phyloP scores from a whole-genome alignment of 768 basidiomycete species.

The Mycena rebaudengoi region DNA sequence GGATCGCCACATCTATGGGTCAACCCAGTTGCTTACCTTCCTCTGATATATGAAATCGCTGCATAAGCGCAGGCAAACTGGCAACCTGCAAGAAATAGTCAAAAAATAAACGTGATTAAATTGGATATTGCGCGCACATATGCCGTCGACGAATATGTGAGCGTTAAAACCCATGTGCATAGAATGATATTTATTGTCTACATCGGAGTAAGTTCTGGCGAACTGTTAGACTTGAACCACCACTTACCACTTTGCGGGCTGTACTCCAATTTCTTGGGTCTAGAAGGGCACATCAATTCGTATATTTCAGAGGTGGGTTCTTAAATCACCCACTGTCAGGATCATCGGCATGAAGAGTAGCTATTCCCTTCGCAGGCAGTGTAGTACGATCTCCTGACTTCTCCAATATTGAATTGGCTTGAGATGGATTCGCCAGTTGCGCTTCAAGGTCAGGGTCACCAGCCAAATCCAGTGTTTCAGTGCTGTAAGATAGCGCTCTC shows the following conservation, averaged over 20 bases:
- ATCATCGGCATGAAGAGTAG: constrained; percentile 2
- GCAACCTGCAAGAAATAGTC: constrained; percentile 14
- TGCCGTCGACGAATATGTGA: constrained; percentile 22
- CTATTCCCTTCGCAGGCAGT: no score
- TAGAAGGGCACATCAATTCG: neutral
- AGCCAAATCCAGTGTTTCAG: neutral
- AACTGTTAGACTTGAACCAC: neutral
- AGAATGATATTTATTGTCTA: constrained; percentile 13
- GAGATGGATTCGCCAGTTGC: neutral
- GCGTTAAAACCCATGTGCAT: constrained; percentile 22
- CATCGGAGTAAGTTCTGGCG: neutral
- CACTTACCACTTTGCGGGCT: neutral
- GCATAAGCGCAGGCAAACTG: neutral
- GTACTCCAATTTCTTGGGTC: constrained; percentile 10
- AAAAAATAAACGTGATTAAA: neutral
- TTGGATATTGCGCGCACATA: constrained; percentile 12
- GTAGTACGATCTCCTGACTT: neutral
- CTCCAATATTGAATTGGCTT: neutral
- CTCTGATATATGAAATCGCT: constrained; percentile 1
- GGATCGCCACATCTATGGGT: no score
- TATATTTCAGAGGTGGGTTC: neutral
- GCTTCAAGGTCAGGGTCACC: neutral
- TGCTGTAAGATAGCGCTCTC: no score
- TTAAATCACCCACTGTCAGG: neutral
- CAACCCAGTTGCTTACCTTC: no score